Evolutionary conservation across 2,329 filamentous ascomycete genomes (phyloP), one percentile per base, ranked within the genome.

Genomic region (Chlorencoelia australis): DNA sequence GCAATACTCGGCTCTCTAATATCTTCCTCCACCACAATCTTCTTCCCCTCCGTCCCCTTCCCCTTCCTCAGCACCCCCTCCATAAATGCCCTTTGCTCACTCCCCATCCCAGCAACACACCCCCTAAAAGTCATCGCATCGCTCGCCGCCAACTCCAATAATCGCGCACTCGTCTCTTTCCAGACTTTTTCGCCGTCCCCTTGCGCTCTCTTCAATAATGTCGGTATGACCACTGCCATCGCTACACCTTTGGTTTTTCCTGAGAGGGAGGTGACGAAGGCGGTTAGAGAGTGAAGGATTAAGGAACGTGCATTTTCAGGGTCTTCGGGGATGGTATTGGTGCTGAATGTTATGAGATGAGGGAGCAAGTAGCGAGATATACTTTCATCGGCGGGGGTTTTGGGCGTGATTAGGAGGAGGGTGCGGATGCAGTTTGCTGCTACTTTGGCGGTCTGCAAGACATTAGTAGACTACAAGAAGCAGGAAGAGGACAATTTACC

Each of bases 341-440:
- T 73, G 5, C 87, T 68, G 59, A 95, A 96, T 10, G 71, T 65
- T 31, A 96, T 65, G 14, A 94, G 67, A 13, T 79, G 75, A 2
- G 86, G 82, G 33, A 89, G 67, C 33, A 94, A 65, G 47, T 81
- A 79, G 33, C 83, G 73, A 2, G 79, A 73, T 34, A 96, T 79
- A 41, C 72, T 75, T 49, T 86, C 73, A 54, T 87, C 80, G 14
- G 82, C 77, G 1, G 68, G 47, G 41, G 79, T 71, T 45, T 75
- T 65, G 34, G 73, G 64, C 35, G 72, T 62, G 49, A 81, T 66
- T 3, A 94, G 64, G 19, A 96, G 68, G 6, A 96, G 71, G 6
- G 87, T 91, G 39, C 88, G 78, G 47, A 89, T 75, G 59, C 91
- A 98, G 53, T 86, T 87, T 43, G 86, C 82, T 1, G 91, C 87